phyloP scores from a whole-genome alignment of 169 alveolate species.

The Eimeria zaria region DNA sequence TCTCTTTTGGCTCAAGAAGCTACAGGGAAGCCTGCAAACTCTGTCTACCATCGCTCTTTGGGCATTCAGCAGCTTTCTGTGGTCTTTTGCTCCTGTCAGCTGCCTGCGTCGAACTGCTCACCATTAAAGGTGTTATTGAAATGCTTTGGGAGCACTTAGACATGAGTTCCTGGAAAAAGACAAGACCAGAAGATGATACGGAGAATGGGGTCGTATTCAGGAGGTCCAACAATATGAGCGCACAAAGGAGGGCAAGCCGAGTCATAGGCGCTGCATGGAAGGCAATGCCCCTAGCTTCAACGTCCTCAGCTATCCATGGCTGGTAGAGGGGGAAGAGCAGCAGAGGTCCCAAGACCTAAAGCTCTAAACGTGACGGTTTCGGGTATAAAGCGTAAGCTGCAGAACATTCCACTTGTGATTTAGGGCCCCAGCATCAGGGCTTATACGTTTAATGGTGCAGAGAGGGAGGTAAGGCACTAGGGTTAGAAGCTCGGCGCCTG shows the following conservation, averaged over 20 bases:
- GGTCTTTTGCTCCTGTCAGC: background rate
- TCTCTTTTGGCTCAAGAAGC: background rate
- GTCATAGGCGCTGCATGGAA: background rate
- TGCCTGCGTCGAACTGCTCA: conserved; percentile 4
- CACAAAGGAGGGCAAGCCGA: background rate
- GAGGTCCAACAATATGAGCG: background rate
- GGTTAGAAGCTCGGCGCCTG: background rate
- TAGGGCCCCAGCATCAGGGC: background rate
- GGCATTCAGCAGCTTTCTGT: too few relatives aligned
- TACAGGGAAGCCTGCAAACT: background rate
- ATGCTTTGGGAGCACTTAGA: conserved; percentile 75
- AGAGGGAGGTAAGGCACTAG: background rate
- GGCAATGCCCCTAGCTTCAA: background rate
- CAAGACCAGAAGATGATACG: background rate
- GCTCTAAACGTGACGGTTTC: background rate
- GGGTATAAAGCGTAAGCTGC: background rate
- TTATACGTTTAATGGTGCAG: background rate
- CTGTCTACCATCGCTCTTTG: background rate
- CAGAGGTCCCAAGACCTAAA: background rate
- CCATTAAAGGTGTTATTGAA: conserved; percentile 74
- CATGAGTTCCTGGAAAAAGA: conserved; percentile 67
- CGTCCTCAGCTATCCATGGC: background rate
- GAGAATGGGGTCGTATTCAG: background rate
- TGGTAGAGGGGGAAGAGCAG: background rate
- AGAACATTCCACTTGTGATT: background rate